phyloP scores from a whole-genome alignment of 305 asterid species.

The Ilex paraguariensis region DNA sequence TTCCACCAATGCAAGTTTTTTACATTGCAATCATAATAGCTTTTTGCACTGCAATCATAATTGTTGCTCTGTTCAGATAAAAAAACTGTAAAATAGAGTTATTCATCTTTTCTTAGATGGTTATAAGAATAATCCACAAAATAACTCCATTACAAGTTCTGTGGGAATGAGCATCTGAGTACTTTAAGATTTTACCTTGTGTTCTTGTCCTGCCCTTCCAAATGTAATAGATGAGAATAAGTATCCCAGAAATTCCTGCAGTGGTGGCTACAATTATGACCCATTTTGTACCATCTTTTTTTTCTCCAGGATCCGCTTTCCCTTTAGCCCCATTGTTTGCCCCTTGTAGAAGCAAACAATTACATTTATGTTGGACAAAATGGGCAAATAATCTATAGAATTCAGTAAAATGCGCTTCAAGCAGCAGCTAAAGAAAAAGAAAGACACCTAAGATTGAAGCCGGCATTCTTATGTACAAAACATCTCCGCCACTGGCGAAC shows the following conservation, averaged over 20 bases:
- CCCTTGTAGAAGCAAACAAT: too few relatives aligned
- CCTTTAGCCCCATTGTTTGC: too few relatives aligned
- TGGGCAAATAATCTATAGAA: not conserved
- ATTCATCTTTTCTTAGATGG: too few relatives aligned
- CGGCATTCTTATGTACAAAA: constrained; percentile 33
- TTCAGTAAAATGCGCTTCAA: too few relatives aligned
- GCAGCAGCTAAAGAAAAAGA: too few relatives aligned
- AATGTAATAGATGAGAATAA: constrained; percentile 20
- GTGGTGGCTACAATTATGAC: constrained; percentile 12
- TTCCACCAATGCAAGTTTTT: not conserved
- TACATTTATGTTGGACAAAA: constrained; percentile 12
- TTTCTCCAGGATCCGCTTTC: not conserved
- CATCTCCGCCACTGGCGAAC: constrained; percentile 32
- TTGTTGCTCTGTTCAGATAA: not conserved
- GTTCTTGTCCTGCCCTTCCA: constrained; percentile 20
- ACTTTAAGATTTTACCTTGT: constrained; percentile 21
- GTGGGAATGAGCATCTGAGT: constrained; percentile 1
- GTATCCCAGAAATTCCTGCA: constrained; percentile 21
- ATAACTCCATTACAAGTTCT: too few relatives aligned
- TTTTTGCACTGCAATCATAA: not conserved
- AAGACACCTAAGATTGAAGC: constrained; percentile 11
- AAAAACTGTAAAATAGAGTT: not conserved
- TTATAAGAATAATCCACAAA: too few relatives aligned
- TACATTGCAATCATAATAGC: not conserved
- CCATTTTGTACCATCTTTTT: not conserved